phyloP scores from a whole-genome alignment of 2,329 filamentous ascomycete genomes.

The Alternaria sp. region DNA sequence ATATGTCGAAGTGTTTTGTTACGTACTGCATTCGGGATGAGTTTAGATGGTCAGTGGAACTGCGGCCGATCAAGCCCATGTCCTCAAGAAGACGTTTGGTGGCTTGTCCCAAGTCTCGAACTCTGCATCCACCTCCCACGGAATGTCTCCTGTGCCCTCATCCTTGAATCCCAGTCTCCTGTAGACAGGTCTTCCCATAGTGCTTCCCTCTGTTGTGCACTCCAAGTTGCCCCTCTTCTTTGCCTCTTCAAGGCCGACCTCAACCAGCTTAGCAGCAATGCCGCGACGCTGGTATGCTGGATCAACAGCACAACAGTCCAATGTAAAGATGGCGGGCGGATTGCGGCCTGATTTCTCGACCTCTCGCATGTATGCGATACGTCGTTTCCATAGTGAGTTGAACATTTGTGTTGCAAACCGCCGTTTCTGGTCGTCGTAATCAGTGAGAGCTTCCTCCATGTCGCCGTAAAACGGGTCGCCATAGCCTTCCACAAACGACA shows the following conservation, averaged over 20 bases:
- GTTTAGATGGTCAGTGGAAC: neutral
- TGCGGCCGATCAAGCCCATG: constrained; percentile 23
- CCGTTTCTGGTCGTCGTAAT: constrained; percentile 54
- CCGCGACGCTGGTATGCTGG: constrained; percentile 59
- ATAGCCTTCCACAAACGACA: constrained; percentile 57
- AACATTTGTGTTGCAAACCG: constrained; percentile 57
- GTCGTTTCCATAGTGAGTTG: constrained; percentile 53
- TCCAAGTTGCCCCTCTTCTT: constrained; percentile 43
- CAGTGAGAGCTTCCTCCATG: constrained; percentile 27
- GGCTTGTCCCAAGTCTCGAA: constrained; percentile 40
- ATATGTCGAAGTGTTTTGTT: neutral
- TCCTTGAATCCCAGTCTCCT: constrained; percentile 41
- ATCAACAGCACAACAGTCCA: constrained; percentile 57
- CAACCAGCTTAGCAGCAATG: constrained; percentile 44
- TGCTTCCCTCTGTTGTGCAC: constrained; percentile 46
- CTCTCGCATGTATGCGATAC: constrained; percentile 44
- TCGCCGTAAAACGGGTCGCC: constrained; percentile 50
- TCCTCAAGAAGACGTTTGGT: constrained; percentile 46
- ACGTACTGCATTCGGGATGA: neutral
- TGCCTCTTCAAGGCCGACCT: constrained; percentile 44
- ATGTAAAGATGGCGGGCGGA: constrained; percentile 57
- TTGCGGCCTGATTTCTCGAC: constrained; percentile 27
- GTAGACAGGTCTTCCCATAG: constrained; percentile 46
- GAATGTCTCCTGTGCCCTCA: constrained; percentile 39
- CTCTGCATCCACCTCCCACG: constrained; percentile 43